Conservation (phyloP, 495 filamentous ascomycete species). For the Elasticomyces elasticus region DNA sequence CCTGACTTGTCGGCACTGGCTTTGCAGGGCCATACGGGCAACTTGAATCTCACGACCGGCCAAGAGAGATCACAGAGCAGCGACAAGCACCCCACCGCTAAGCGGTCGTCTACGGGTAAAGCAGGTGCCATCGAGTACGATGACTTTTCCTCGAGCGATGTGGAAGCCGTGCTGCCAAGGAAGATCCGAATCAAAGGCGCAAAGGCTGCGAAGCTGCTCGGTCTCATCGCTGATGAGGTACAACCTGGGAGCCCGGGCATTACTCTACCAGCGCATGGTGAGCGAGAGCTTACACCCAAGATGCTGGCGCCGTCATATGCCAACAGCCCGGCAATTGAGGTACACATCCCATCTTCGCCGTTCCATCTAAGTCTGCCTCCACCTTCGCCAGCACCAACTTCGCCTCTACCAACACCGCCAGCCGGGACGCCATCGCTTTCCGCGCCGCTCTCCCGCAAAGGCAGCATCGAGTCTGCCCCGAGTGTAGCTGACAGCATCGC, state of each 20-base stretch:
- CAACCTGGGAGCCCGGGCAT: constrained; percentile 5
- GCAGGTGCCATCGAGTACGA: background rate
- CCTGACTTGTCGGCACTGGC: background rate
- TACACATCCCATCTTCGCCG: background rate
- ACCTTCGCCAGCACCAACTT: constrained; percentile 1
- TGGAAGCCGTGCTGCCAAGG: background rate
- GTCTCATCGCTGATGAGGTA: constrained; percentile 3
- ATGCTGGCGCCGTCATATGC: background rate
- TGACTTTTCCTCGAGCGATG: constrained; percentile 2
- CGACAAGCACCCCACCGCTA: background rate
- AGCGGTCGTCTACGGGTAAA: background rate
- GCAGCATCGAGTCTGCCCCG: background rate
- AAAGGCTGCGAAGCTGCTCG: constrained; percentile 18
- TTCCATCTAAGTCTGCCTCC: background rate
- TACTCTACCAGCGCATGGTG: constrained; percentile 3
- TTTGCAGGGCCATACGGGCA: background rate
- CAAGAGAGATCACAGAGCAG: constrained; percentile 3
- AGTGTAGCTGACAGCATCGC: background rate
- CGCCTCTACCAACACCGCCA: constrained; percentile 2
- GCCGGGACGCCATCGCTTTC: background rate
- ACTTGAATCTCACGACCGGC: background rate
- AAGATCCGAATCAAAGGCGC: constrained; percentile 17
- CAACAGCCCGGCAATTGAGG: background rate
- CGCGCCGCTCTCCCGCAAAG: background rate
- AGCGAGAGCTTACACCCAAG: background rate